Conservation (phyloP, 148 eudicot species). For the Silene uniflora region DNA sequence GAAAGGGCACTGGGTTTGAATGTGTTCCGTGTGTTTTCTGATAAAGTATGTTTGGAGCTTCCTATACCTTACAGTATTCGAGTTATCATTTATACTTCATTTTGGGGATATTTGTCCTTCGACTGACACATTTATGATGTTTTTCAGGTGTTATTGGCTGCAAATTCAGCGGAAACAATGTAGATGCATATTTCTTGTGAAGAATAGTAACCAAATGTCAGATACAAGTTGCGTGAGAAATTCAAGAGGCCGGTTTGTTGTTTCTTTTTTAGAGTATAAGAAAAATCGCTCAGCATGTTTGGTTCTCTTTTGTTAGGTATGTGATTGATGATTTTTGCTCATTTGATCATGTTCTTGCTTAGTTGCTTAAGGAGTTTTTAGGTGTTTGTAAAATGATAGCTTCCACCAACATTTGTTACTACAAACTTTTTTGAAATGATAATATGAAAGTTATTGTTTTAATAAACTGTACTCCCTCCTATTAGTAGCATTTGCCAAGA, state of each 20-base stretch:
- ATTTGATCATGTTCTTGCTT: too few species aligned
- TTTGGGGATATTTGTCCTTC: not conserved
- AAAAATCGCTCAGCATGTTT: not conserved
- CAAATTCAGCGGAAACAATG: slow-evolving; percentile 11
- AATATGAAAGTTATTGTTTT: too few species aligned
- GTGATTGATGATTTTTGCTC: not conserved
- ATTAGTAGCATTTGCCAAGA: too few species aligned
- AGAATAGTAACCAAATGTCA: not conserved
- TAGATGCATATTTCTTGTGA: not conserved
- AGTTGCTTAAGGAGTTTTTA: too few species aligned
- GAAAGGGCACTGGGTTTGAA: slow-evolving; percentile 64
- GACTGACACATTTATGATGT: not conserved
- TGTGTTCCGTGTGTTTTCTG: slow-evolving; percentile 48
- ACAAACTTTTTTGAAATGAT: too few species aligned
- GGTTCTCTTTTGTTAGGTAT: not conserved
- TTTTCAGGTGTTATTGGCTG: slow-evolving; percentile 26
- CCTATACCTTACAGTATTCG: not conserved
- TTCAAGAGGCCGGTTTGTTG: not conserved
- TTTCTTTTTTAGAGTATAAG: not conserved
- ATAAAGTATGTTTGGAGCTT: slow-evolving; percentile 46
- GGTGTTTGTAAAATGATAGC: too few species aligned
- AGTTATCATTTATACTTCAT: not conserved
- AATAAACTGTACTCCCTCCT: too few species aligned
- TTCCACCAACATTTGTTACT: too few species aligned
- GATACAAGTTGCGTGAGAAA: not conserved